Percentiles rank a stretch among this genome's conserved stretches.
phyloP scores from a whole-genome alignment of 768 basidiomycete genomes.

The Coprinopsis sp. region DNA sequence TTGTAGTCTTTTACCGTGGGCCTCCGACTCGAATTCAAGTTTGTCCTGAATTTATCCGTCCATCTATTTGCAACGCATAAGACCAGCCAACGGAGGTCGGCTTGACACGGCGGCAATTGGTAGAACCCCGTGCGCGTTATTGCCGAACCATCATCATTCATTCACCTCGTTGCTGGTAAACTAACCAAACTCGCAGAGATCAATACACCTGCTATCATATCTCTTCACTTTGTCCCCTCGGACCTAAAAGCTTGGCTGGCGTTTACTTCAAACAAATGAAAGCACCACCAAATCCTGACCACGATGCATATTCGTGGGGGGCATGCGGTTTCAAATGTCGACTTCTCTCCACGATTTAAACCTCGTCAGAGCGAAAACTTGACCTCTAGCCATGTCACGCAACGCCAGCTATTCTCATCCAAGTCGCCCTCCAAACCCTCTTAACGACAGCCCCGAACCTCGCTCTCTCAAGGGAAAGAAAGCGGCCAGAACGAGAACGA shows the following conservation, averaged over 20 bases:
- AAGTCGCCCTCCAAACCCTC: constrained; percentile 28
- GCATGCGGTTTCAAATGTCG: constrained; percentile 33
- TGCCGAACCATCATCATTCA: too few species aligned
- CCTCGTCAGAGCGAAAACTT: constrained; percentile 42
- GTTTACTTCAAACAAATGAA: constrained; percentile 26
- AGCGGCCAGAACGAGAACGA: constrained; percentile 24
- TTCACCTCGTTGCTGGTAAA: too few species aligned
- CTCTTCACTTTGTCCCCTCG: constrained; percentile 6
- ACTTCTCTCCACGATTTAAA: constrained; percentile 30
- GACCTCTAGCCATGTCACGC: constrained; percentile 51
- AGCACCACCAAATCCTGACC: constrained; percentile 26
- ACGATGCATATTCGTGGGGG: constrained; percentile 34
- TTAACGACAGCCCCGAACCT: constrained; percentile 47
- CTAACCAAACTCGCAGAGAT: too few species aligned
- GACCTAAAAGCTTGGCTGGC: background rate
- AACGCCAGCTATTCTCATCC: constrained; percentile 55
- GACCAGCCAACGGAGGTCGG: too few species aligned
- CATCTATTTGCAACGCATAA: background rate
- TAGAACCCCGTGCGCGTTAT: too few species aligned
- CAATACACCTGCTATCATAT: too few species aligned
- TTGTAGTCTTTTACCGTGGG: too few species aligned
- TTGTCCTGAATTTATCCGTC: too few species aligned
- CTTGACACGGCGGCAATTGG: too few species aligned
- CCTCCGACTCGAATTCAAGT: too few species aligned
- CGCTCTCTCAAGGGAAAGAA: constrained; percentile 45